phyloP scores from a whole-genome alignment of 2,329 filamentous ascomycete species.

The Daldinia sp. region DNA sequence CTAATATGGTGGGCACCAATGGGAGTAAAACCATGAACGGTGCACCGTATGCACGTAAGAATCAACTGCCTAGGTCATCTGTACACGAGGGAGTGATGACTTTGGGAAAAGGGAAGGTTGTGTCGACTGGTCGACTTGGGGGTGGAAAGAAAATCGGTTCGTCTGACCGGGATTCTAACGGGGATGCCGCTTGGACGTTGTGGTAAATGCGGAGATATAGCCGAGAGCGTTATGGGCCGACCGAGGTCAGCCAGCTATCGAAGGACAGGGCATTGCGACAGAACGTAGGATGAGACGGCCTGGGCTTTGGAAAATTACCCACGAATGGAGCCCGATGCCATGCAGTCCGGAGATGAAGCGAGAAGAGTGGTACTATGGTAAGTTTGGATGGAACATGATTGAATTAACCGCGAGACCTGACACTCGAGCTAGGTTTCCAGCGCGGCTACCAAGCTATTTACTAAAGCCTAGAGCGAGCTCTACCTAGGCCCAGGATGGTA shows the following conservation, averaged over 20 bases:
- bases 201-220: constrained; percentile 42
- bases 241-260: constrained; percentile 33
- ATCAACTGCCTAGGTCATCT: constrained; percentile 27
- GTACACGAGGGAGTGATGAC: constrained; percentile 20
- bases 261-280: constrained; percentile 30
- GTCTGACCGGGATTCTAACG: constrained; percentile 37
- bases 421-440: constrained; percentile 28
- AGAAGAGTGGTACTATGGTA: constrained; percentile 3
- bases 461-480: constrained; percentile 30
- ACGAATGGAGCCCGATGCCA: constrained; percentile 18
- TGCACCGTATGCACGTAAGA: constrained; percentile 40
- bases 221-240: constrained; percentile 39
- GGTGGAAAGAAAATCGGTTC: constrained; percentile 35
- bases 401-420: constrained; percentile 35
- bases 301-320: constrained; percentile 32
- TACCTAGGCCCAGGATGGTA: constrained; percentile 29
- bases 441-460: constrained; percentile 31
- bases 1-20: constrained; percentile 25
- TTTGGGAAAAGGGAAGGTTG: constrained; percentile 40
- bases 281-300: constrained; percentile 36
- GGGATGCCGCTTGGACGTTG: constrained; percentile 37
- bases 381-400: constrained; percentile 36
- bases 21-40: constrained; percentile 27
- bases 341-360: constrained; percentile 27
- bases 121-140: constrained; percentile 26